Conservation (phyloP, 2,329 filamentous ascomycete genomes). For the Ophiocordyceps camponoti-leonardi region DNA sequence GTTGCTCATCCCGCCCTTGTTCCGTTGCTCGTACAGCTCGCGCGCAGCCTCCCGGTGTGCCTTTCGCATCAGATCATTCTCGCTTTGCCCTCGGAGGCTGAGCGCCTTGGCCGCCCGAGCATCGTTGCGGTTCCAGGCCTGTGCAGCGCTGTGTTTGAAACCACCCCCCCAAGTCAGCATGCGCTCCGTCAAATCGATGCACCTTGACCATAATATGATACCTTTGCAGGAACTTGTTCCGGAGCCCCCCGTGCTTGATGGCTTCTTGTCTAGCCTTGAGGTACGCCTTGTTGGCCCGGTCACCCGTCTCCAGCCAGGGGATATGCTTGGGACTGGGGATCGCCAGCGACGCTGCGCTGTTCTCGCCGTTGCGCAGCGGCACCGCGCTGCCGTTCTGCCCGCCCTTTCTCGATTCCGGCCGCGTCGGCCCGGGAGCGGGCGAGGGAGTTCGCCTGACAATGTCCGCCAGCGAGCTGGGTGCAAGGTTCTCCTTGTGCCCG, state of each 20-base stretch:
- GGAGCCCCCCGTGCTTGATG: slow-evolving; percentile 88
- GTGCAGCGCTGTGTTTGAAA: slow-evolving; percentile 57
- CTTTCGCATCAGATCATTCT: slow-evolving; percentile 95
- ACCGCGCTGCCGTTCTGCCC: slow-evolving; percentile 46
- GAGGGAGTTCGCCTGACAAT: slow-evolving; percentile 91
- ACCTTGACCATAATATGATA: slow-evolving; percentile 17
- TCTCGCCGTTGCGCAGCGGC: slow-evolving; percentile 51
- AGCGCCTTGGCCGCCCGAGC: slow-evolving; percentile 89
- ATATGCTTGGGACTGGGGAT: slow-evolving; percentile 84
- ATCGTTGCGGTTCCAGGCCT: slow-evolving; percentile 97
- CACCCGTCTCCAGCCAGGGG: slow-evolving; percentile 90
- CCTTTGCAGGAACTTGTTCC: slow-evolving; percentile 96
- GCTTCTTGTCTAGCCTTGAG: slow-evolving; percentile 89
- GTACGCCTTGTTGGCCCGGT: slow-evolving; percentile 81
- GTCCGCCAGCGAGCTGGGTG: slow-evolving; percentile 71
- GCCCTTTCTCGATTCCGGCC: slow-evolving; percentile 41
- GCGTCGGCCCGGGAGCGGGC: slow-evolving; percentile 45
- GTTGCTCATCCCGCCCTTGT: slow-evolving; percentile 42
- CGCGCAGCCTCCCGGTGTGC: slow-evolving; percentile 87
- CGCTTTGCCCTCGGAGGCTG: slow-evolving; percentile 82
- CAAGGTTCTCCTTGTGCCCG: slow-evolving; percentile 50
- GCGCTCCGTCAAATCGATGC: background rate
- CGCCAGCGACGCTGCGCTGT: slow-evolving; percentile 63
- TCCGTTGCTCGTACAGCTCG: slow-evolving; percentile 85
- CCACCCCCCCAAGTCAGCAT: slow-evolving; percentile 2